These are phyloP conservation scores for Kluyveromyces marxianus DNA, from an alignment of 1,139 yeast species.

Conservation along the genomic window DNA sequence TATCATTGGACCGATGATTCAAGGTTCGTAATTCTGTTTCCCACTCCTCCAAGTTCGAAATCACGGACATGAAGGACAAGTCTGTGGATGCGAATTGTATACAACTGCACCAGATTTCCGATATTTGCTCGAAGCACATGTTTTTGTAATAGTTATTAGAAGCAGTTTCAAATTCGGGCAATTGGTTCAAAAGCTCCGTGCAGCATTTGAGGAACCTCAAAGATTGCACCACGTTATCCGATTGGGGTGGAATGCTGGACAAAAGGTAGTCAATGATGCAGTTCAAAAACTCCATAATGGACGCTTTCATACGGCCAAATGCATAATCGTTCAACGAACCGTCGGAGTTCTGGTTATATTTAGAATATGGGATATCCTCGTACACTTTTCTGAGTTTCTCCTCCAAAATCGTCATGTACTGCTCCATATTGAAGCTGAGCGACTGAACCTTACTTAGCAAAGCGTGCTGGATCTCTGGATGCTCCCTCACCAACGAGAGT, in stretches of 20 bases:
- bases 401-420: conserved; percentile 18
- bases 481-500: conserved; percentile 19
- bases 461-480: conserved; percentile 23
- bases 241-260: conserved; percentile 74
- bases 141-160: conserved; percentile 67
- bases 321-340: conserved; percentile 55
- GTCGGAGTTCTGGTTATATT: conserved; percentile 9
- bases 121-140: conserved; percentile 73
- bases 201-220: conserved; percentile 62
- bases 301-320: conserved; percentile 72
- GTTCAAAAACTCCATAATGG: conserved; percentile 65
- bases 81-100: conserved; percentile 39
- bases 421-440: conserved; percentile 16
- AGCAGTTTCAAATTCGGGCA: conserved; percentile 66
- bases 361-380: conserved; percentile 26
- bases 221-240: conserved; percentile 39
- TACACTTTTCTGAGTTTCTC: conserved; percentile 20
- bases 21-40: conserved; percentile 50
- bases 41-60: conserved; percentile 34
- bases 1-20: conserved; percentile 48
- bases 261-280: conserved; percentile 75
- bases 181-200: conserved; percentile 52
- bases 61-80: conserved; percentile 34
- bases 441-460: conserved; percentile 15
- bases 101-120: conserved; percentile 66